Base-by-base conservation (phyloP, 208 protist genomes). In the Vickermania spadyakhi region DNA sequence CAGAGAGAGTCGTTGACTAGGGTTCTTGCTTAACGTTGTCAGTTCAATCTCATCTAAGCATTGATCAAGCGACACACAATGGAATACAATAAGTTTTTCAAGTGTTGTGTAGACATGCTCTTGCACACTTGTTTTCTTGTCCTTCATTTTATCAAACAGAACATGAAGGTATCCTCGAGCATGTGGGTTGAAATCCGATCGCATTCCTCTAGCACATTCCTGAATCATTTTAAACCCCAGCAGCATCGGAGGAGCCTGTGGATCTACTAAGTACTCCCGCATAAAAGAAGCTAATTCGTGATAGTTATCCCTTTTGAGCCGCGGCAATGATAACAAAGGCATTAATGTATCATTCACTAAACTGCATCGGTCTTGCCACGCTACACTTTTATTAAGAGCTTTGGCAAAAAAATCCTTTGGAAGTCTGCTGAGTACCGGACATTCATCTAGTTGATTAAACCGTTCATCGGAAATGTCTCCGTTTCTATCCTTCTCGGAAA, bases 111-210 rank as follows among this genome's bases (percentile, higher is more conserved):
- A 83, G 14, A 92, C 73, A 61, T 92, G 88, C 31, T 84, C 72
- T 25, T 89, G 66, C 13, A 92, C 84, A 63, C 83, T 91, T 31
- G 77, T 77, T 53, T 95, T 95, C 58, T 95, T 95, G 64, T 95
- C 88, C 64, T 92, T 92, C 76, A 95, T 80, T 62, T 92, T 92
- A 51, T 92, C 88, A 62, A 95, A 88, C 30, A 95, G 56, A 13
- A 73, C 70, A 7, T 60, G 53, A 7, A 95, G 36, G 55, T 65
- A 89, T 23, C 45, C 52, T 41, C 74, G 66, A 0, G 79, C 79
- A 57, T 89, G 69, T 1, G 75, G 59, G 1, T 60, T 75, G 59
- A 91, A 91, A 26, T 69, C 59, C 28, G 52, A 53, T 26, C 88
- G 72, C 22, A 95, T 56, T 0, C 78, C 81, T 5, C 83, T 64